Percentiles rank a stretch among this genome's conserved stretches.
Evolutionary conservation across 2,329 filamentous ascomycete species (phyloP).

Genomic region (Fusarium domesticum): DNA sequence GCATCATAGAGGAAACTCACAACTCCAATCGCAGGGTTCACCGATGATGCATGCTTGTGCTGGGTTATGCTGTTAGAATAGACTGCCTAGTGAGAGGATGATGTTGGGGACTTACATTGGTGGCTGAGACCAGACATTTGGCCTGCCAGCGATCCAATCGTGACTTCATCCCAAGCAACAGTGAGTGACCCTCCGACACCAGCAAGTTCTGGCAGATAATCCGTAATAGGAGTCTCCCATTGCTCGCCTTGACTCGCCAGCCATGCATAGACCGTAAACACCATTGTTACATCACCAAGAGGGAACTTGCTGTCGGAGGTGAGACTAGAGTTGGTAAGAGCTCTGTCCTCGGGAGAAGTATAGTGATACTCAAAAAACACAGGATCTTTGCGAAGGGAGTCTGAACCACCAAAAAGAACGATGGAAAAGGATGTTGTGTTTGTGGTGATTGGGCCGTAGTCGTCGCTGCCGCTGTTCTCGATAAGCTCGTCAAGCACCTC

Average conservation of each 20-base stretch:
- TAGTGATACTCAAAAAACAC: constrained; percentile 25
- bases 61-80: not conserved
- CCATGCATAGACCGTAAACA: constrained; percentile 36
- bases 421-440: constrained; percentile 24
- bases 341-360: constrained; percentile 14
- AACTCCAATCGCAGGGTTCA: constrained; percentile 6
- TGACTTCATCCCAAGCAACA: constrained; percentile 16
- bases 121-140: constrained; percentile 21
- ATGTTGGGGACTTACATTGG: constrained; percentile 12
- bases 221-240: constrained; percentile 30
- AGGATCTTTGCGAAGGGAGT: constrained; percentile 4
- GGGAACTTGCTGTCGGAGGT: constrained; percentile 27
- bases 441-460: constrained; percentile 12
- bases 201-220: constrained; percentile 29
- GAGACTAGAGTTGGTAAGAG: constrained; percentile 9
- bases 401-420: constrained; percentile 15
- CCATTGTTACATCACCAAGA: constrained; percentile 30
- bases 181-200: not conserved
- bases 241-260: constrained; percentile 28
- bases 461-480: constrained; percentile 12
- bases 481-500: constrained; percentile 14
- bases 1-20: not conserved
- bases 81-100: rapidly evolving
- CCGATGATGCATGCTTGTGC: constrained; percentile 13
- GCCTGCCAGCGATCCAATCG: constrained; percentile 18